These are phyloP conservation scores for Zygotorulaspora sp. DNA, from an alignment of 805 yeast species.

Conservation along the genomic window DNA sequence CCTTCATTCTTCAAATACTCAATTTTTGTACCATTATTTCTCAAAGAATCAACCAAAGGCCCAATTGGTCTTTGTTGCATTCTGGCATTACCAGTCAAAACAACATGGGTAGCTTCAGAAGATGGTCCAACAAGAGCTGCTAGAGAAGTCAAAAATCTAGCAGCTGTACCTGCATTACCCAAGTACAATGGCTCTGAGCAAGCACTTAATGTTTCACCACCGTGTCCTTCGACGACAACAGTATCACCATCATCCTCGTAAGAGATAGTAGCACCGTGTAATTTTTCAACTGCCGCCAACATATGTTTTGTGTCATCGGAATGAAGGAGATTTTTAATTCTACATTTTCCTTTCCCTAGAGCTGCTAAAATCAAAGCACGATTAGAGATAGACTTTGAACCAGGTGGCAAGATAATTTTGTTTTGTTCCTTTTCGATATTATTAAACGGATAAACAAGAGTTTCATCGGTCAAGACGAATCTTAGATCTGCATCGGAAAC, in stretches of 20 bases:
- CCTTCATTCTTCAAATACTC: conserved; percentile 70
- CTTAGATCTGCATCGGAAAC: conserved; percentile 78
- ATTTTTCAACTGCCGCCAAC: conserved; percentile 76
- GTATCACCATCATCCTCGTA: conserved; percentile 91
- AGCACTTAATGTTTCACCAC: conserved; percentile 65
- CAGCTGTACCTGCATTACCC: conserved; percentile 98
- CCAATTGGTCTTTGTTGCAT: conserved; percentile 98
- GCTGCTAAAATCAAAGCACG: conserved; percentile 93
- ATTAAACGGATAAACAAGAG: conserved; percentile 57
- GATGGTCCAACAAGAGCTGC: conserved; percentile 72
- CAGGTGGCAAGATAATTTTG: conserved; percentile 74
- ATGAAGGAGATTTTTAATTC: conserved; percentile 79
- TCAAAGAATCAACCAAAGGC: conserved; percentile 87
- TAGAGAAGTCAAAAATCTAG: conserved; percentile 87
- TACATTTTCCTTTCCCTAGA: conserved; percentile 78
- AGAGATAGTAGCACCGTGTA: conserved; percentile 75
- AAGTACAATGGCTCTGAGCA: conserved; percentile 67
- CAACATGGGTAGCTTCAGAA: conserved; percentile 42
- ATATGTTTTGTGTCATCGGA: conserved; percentile 96
- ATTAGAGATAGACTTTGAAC: conserved; percentile 94
- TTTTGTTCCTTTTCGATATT: conserved; percentile 27
- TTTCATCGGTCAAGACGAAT: conserved; percentile 78
- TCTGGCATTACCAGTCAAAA: conserved; percentile 88
- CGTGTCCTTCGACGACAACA: conserved; percentile 76
- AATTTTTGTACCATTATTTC: conserved; percentile 70